Percentiles rank a stretch among this genome's conserved stretches.
phyloP scores from a whole-genome alignment of 441 rosid genomes.

The Lagerstroemia fauriei region DNA sequence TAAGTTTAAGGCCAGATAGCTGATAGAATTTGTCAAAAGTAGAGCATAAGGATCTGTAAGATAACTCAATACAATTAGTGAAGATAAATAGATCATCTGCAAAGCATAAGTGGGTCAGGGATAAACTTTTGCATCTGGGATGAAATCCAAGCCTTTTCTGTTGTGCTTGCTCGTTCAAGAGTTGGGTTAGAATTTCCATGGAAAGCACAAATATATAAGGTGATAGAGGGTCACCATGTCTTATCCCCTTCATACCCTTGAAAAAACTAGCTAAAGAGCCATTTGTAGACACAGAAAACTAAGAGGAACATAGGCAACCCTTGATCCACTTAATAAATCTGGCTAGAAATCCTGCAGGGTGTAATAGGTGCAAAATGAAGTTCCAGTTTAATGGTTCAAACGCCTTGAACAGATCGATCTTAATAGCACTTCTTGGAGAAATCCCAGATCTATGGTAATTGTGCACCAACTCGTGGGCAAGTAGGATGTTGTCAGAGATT shows the following conservation, averaged over 20 bases:
- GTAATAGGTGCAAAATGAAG: background rate
- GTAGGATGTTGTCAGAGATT: background rate
- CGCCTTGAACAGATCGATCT: background rate
- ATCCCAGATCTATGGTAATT: background rate
- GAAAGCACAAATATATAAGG: background rate
- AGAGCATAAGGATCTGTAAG: background rate
- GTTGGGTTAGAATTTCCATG: background rate
- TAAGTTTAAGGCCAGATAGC: background rate
- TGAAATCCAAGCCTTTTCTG: background rate
- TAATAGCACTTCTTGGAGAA: background rate
- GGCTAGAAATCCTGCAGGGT: background rate
- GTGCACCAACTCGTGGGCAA: constrained; percentile 5
- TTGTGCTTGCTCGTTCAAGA: background rate
- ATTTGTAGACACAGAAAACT: background rate
- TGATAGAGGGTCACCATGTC: background rate
- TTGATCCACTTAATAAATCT: background rate
- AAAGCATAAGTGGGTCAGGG: background rate
- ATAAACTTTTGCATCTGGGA: background rate
- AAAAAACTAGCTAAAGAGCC: background rate
- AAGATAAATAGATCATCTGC: background rate
- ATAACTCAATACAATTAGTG: background rate
- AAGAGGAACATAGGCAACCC: background rate
- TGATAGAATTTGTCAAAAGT: background rate
- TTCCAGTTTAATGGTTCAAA: background rate
- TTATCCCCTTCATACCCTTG: background rate